phyloP scores from a whole-genome alignment of 2,329 filamentous ascomycete genomes.

The Dryadomyces sulphureus region DNA sequence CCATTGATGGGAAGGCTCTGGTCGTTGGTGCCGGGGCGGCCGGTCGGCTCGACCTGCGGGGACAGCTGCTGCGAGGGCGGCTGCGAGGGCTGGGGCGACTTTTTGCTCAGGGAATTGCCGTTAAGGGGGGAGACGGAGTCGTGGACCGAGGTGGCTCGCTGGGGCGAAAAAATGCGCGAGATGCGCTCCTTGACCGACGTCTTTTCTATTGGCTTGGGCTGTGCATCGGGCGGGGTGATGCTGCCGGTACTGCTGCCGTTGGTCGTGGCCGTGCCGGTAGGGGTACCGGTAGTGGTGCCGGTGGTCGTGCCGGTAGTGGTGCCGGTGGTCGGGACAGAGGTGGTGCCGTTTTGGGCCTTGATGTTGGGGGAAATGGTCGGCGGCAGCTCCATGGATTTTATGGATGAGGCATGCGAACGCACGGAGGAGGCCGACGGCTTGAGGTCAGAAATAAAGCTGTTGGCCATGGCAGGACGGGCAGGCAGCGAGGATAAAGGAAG shows the following conservation, averaged over 20 bases:
- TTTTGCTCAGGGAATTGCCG: constrained; percentile 1
- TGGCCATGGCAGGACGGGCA: neutral
- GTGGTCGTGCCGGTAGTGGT: no score
- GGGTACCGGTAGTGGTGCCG: no score
- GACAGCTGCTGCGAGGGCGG: constrained; percentile 15
- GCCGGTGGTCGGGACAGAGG: no score
- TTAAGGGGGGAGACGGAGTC: constrained; percentile 12
- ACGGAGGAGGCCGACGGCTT: constrained; percentile 25
- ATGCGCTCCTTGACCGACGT: constrained; percentile 48
- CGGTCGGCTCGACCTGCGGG: neutral
- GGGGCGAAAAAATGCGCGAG: constrained; percentile 45
- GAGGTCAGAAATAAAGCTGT: constrained; percentile 9
- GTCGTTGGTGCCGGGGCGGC: neutral
- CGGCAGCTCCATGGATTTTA: constrained; percentile 29
- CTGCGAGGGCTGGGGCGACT: neutral
- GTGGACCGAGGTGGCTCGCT: constrained; percentile 18
- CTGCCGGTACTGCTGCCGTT: no score
- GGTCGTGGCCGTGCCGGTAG: constrained; percentile 4
- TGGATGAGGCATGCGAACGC: constrained; percentile 33
- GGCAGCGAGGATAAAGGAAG: neutral
- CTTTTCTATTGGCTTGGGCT: constrained; percentile 31
- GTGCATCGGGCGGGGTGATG: constrained; percentile 10
- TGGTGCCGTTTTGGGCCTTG: constrained; percentile 23
- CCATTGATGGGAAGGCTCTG: constrained; percentile 3
- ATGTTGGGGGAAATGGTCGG: constrained; percentile 25